Evolutionary conservation across 106 monocot genomes (phyloP).

Genomic region (Dendrobium officinale): DNA sequence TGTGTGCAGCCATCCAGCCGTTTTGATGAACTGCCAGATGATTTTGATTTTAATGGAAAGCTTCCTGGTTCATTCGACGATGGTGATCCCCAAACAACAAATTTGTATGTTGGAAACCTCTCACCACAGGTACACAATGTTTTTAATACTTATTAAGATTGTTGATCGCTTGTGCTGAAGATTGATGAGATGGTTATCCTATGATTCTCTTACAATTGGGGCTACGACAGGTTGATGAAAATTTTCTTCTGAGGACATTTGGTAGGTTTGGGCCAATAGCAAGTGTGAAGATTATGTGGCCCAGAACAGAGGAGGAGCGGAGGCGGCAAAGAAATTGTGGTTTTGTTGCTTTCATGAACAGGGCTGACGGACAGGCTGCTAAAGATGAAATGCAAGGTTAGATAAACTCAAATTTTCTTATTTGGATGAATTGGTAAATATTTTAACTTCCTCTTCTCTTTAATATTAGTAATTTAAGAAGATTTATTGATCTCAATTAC

Average conservation of each 20-base stretch:
- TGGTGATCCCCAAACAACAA: constrained; percentile 98
- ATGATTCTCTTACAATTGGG: constrained; percentile 5
- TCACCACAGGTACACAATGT: constrained; percentile 66
- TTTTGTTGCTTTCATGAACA: constrained; percentile 99
- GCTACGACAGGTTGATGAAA: constrained; percentile 84
- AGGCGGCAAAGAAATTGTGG: constrained; percentile 96
- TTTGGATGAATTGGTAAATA: not conserved
- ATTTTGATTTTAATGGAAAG: constrained; percentile 88
- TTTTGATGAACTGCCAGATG: constrained; percentile 94
- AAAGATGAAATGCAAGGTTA: constrained; percentile 99
- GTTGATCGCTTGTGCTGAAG: not conserved
- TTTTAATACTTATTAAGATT: not conserved
- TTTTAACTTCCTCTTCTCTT: not conserved
- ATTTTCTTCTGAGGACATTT: constrained; percentile 97
- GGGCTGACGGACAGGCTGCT: constrained; percentile 93
- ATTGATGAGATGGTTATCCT: not conserved
- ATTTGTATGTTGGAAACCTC: constrained; percentile 98
- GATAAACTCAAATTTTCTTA: not conserved
- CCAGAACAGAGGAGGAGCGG: constrained; percentile 96
- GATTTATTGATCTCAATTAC: not conserved
- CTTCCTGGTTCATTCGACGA: constrained; percentile 99
- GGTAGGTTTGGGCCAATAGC: constrained; percentile 99
- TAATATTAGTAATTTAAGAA: not conserved
- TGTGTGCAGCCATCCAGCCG: constrained; percentile 63
- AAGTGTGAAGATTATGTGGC: constrained; percentile 99